Evolutionary conservation across 768 basidiomycete genomes (phyloP), one percentile per base, ranked within the genome.

Genomic region (Serendipita vermifera): DNA sequence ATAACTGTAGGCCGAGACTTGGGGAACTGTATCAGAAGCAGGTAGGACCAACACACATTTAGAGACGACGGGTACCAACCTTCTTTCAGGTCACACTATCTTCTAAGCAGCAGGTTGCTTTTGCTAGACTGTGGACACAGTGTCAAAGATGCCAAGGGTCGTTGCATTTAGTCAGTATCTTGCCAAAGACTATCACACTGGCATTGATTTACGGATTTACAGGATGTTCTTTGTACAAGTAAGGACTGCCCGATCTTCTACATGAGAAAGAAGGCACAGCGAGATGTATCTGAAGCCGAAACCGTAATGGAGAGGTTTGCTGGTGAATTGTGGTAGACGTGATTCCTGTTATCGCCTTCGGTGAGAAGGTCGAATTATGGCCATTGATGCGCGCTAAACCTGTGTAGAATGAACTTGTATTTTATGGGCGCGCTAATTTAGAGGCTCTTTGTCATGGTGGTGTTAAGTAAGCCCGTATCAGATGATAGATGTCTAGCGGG

Each of bases 221-320:
- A 96, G 88, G 96, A 99, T 65, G 96, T 98, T 6, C 73, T 99
- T 27, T 99, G 94, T 66, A 87, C 89, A 0, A 92, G 88, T 65
- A 93, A 88, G 65, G 96, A 99, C 70, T 99, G 96, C 62, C 96
- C 96, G 0, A 98, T 98, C 59, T 99, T 93, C 70, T 99, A 99
- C 67, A 91, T 96, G 84, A 74, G 96, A 38, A 97, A 97, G 73
- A 97, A 97, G 65, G 84, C 93, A 6, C 96, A 98, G 69, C 97
- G 97, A 68, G 94, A 98, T 65, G 96, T 94, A 0, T 89, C 89
- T 60, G 92, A 97, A 62, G 77, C 87, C 2, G 80, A 79, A 59
- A 66, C 75, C 7, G 76, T 85, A 31, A 68, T 98, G 43, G 88
- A 91, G 61, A 80, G 96, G 14, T 99, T 98, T 66, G 83, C 89